These are phyloP conservation scores for Glycine soja DNA, from an alignment of 306 rosid species.

Conservation along the genomic window DNA sequence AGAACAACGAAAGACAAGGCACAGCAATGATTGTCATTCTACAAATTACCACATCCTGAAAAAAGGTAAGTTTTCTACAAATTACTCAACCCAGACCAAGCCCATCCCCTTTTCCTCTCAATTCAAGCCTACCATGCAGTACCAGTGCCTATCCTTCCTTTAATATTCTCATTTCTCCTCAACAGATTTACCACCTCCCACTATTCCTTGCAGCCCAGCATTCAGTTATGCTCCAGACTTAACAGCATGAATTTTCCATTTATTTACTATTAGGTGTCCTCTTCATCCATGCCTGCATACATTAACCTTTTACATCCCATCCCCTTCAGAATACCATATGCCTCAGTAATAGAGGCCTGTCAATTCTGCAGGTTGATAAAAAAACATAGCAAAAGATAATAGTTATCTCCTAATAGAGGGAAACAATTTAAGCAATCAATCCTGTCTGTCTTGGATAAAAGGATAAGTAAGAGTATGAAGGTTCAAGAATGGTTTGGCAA, in stretches of 20 bases:
- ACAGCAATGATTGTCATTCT: neutral
- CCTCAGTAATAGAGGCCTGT: slow-evolving; percentile 11
- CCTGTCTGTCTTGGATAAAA: slow-evolving; percentile 28
- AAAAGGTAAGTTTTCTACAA: slow-evolving; percentile 2
- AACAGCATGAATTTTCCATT: neutral
- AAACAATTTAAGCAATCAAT: slow-evolving; percentile 21
- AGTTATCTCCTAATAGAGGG: slow-evolving; percentile 16
- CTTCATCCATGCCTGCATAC: slow-evolving; percentile 8
- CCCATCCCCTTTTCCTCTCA: neutral
- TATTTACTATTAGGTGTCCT: slow-evolving; percentile 5
- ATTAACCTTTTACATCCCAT: neutral
- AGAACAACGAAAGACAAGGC: slow-evolving; percentile 30
- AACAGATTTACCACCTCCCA: slow-evolving; percentile 21
- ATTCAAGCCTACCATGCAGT: neutral
- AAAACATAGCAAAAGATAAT: neutral
- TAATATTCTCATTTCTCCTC: slow-evolving; percentile 36
- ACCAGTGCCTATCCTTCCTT: slow-evolving; percentile 4
- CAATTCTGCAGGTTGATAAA: neutral
- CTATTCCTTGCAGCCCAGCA: slow-evolving; percentile 16
- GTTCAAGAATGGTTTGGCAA: slow-evolving; percentile 14
- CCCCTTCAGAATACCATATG: neutral
- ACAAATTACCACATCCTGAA: slow-evolving; percentile 16
- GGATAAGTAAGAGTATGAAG: slow-evolving; percentile 3
- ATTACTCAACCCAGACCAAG: neutral
- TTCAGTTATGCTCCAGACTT: slow-evolving; percentile 19